Percentiles rank a stretch among this genome's conserved stretches.
Conservation (phyloP, 1,284 basidiomycete genomes). For the Anthracocystis panici-leucophaei region DNA sequence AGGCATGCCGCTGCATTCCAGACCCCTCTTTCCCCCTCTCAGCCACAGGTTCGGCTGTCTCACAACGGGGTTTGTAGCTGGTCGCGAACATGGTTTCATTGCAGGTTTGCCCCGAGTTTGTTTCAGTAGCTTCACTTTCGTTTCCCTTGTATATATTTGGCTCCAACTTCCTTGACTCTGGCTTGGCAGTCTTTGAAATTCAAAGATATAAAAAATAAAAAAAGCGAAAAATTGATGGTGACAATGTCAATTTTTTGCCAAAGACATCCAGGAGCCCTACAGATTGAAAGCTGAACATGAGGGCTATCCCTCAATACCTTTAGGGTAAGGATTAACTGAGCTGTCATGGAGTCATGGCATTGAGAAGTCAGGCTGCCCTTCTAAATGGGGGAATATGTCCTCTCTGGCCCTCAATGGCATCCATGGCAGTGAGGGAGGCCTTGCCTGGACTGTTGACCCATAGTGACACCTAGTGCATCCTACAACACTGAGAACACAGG, state of each 20-base stretch:
- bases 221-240: too few relatives aligned
- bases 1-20: too few relatives aligned
- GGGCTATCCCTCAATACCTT: constrained; percentile 18
- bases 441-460: too few relatives aligned
- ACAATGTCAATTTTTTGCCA: too few relatives aligned
- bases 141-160: too few relatives aligned
- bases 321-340: constrained; percentile 8
- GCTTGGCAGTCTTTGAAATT: too few relatives aligned
- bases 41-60: constrained; percentile 3
- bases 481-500: neutral
- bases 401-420: neutral
- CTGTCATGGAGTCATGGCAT: constrained; percentile 1
- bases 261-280: too few relatives aligned
- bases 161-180: too few relatives aligned
- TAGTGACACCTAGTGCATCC: too few relatives aligned
- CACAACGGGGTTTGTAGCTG: constrained; percentile 5
- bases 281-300: constrained; percentile 2
- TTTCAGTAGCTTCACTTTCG: too few relatives aligned
- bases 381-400: constrained; percentile 2
- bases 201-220: too few relatives aligned
- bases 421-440: neutral
- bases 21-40: constrained; percentile 10
- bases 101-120: constrained; percentile 4
- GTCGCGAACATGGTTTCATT: neutral
- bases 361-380: constrained; percentile 13